Evolutionary conservation across 352 stramenopile genomes (phyloP).

Genomic region (Globisporangium parvum): DNA sequence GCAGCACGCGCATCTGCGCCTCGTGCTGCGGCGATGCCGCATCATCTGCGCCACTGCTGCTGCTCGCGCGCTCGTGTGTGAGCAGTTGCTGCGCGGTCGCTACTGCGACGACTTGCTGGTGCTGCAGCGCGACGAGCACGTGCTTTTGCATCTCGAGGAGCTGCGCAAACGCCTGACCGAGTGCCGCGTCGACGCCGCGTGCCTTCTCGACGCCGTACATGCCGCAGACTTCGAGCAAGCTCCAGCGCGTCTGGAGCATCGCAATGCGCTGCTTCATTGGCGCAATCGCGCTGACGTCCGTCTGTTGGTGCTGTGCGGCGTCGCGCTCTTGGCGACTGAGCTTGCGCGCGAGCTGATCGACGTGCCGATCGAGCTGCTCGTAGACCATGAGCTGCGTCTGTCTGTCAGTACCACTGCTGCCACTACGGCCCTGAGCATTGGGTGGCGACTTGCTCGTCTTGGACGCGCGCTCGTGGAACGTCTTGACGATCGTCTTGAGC

Average conservation of each 20-base stretch:
- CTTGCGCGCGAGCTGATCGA: slow-evolving; percentile 38
- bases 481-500: slow-evolving; percentile 42
- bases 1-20: slow-evolving; percentile 47
- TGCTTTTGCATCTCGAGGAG: slow-evolving; percentile 43
- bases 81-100: slow-evolving; percentile 2
- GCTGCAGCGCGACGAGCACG: slow-evolving; percentile 38
- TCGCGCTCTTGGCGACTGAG: slow-evolving; percentile 32
- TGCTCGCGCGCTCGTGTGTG: not conserved
- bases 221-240: slow-evolving; percentile 43
- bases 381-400: slow-evolving; percentile 23
- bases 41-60: not conserved
- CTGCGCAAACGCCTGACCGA: slow-evolving; percentile 31
- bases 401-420: not conserved
- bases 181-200: slow-evolving; percentile 18
- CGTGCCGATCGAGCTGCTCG: slow-evolving; percentile 47
- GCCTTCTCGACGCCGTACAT: slow-evolving; percentile 41
- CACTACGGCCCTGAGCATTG: slow-evolving; percentile 1
- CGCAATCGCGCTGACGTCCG: not conserved
- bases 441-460: not conserved
- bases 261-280: slow-evolving; percentile 5
- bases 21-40: slow-evolving; percentile 6
- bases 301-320: not conserved
- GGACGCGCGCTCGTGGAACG: slow-evolving; percentile 32
- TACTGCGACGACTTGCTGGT: slow-evolving; percentile 12
- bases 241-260: slow-evolving; percentile 44